Conservation (phyloP, 164 flowering plant genomes). For the Magnolia changhungtana region DNA sequence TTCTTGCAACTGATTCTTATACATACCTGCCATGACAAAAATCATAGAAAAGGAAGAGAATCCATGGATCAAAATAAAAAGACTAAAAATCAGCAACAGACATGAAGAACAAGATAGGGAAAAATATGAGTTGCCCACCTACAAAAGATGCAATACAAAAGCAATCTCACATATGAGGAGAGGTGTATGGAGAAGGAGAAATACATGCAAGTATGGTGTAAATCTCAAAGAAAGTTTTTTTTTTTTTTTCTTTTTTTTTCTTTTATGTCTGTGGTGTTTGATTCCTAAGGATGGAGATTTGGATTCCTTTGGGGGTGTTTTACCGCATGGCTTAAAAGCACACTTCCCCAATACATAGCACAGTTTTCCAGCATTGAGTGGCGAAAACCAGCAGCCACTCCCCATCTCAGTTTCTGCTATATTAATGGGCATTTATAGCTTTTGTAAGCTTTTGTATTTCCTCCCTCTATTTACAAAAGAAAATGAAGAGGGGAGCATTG, state of each 20-base stretch:
- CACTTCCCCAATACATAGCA: conserved; percentile 26
- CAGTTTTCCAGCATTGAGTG: conserved; percentile 21
- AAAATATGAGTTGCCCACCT: conserved; percentile 2
- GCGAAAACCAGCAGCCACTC: conserved; percentile 15
- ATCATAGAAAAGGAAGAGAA: neutral
- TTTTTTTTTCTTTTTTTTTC: neutral
- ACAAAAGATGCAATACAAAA: conserved; percentile 4
- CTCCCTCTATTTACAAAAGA: neutral
- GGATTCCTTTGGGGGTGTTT: conserved; percentile 17
- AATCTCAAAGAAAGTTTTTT: neutral
- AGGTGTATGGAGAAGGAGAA: neutral
- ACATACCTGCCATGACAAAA: conserved; percentile 41
- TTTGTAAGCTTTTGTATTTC: conserved; percentile 13
- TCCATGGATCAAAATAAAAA: conserved; percentile 6
- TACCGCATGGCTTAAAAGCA: conserved; percentile 18
- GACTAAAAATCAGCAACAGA: neutral
- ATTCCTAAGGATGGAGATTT: conserved; percentile 11
- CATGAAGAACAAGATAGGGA: neutral
- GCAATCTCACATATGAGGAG: conserved; percentile 8
- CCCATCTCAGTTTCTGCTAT: conserved; percentile 4
- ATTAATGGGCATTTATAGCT: conserved; percentile 26
- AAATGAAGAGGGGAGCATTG: neutral
- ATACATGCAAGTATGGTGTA: neutral
- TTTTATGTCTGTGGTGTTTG: conserved; percentile 5
- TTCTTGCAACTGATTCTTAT: conserved; percentile 87